A percentile compares a stretch with the other conserved stretches of the same genome.
Conservation (phyloP, 176 grass and related monocot genomes). For the Aegilops longissima region DNA sequence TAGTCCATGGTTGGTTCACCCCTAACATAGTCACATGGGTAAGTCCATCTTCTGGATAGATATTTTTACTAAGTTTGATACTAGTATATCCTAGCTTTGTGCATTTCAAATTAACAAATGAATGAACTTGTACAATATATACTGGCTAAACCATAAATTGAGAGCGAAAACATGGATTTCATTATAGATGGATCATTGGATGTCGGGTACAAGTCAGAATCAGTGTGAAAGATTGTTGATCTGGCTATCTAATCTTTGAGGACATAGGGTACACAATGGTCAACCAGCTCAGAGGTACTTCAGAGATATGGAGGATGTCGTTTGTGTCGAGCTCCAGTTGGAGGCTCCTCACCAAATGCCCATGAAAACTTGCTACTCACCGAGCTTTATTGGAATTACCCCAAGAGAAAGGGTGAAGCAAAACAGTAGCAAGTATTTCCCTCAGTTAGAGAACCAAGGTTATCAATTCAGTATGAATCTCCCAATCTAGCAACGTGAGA, state of each 20-base stretch:
- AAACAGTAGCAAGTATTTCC: too few relatives aligned
- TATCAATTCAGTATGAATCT: too few relatives aligned
- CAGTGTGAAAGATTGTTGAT: conserved; percentile 71
- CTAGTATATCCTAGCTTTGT: neutral
- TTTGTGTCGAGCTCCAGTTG: conserved; percentile 47
- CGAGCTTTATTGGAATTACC: too few relatives aligned
- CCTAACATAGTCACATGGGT: conserved; percentile 80
- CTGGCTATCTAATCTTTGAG: conserved; percentile 65
- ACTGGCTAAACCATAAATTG: conserved; percentile 51
- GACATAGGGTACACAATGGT: conserved; percentile 42
- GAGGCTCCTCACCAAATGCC: neutral
- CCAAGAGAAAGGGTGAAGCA: too few relatives aligned
- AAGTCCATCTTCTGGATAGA: neutral
- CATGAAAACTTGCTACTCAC: neutral
- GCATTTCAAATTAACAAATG: neutral
- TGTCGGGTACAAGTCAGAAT: conserved; percentile 51
- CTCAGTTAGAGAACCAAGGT: too few relatives aligned
- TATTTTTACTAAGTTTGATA: neutral
- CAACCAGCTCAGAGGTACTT: conserved; percentile 61
- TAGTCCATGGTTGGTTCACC: too few relatives aligned
- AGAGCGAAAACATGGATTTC: conserved; percentile 70
- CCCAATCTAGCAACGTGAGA: too few relatives aligned
- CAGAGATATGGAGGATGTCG: conserved; percentile 79
- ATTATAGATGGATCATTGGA: conserved; percentile 52
- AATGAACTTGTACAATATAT: neutral